Evolutionary conservation across 176 grass and related monocot genomes (phyloP).

Genomic region (Dendrocalamus sinicus): DNA sequence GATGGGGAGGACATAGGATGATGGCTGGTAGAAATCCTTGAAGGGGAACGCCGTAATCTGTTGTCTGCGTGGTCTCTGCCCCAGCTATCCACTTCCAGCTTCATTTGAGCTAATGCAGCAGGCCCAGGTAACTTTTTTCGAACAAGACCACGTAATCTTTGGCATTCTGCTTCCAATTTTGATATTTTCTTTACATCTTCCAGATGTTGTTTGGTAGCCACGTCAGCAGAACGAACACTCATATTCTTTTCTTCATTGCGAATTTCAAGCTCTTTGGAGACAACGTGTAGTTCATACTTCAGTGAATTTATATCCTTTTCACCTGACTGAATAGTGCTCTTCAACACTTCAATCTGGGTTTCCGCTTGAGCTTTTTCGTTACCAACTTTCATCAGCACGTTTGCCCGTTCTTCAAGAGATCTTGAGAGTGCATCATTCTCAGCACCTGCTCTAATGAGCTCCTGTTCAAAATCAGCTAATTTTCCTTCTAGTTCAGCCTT

Average conservation of each 20-base stretch:
- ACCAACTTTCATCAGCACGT: slow-evolving; percentile 77
- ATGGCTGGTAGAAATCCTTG: slow-evolving; percentile 62
- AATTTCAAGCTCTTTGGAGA: slow-evolving; percentile 96
- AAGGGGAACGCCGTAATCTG: slow-evolving; percentile 74
- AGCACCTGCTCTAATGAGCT: slow-evolving; percentile 80
- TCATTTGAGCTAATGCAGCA: slow-evolving; percentile 98
- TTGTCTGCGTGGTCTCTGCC: slow-evolving; percentile 78
- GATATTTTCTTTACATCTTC: slow-evolving; percentile 98
- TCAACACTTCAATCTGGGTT: slow-evolving; percentile 88
- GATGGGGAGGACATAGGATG: slow-evolving; percentile 52
- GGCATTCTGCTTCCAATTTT: slow-evolving; percentile 96
- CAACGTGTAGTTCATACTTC: slow-evolving; percentile 92
- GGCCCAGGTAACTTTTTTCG: slow-evolving; percentile 96
- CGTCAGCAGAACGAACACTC: slow-evolving; percentile 90
- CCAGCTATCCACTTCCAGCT: slow-evolving; percentile 95
- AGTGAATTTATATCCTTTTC: slow-evolving; percentile 92
- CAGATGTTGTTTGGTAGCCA: slow-evolving; percentile 81
- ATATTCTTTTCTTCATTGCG: slow-evolving; percentile 99
- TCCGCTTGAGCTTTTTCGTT: slow-evolving; percentile 88
- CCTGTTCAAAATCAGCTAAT: slow-evolving; percentile 83
- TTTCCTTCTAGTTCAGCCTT: slow-evolving; percentile 83
- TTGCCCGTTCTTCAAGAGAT: slow-evolving; percentile 72
- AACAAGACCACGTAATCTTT: slow-evolving; percentile 96
- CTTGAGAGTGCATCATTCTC: slow-evolving; percentile 89
- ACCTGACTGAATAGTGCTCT: slow-evolving; percentile 71